A percentile compares a stretch with the other conserved stretches of the same genome.
Conservation (phyloP, 106 monocot genomes). For the Cymbidium sinense region DNA sequence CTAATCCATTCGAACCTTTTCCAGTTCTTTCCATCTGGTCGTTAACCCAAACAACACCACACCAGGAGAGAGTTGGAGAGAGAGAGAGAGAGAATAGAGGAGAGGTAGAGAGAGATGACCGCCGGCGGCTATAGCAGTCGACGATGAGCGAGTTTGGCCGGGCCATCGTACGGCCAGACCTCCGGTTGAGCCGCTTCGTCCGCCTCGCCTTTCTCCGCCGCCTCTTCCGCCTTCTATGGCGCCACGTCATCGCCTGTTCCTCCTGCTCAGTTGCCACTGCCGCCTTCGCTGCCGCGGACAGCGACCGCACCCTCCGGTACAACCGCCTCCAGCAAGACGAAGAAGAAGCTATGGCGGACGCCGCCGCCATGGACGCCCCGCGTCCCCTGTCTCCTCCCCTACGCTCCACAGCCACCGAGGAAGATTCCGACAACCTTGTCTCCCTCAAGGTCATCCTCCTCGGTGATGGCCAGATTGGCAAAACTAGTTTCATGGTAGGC, state of each 20-base stretch:
- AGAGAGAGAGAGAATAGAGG: neutral
- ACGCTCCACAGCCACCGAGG: constrained; percentile 6
- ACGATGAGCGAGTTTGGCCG: constrained; percentile 15
- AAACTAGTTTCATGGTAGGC: constrained; percentile 88
- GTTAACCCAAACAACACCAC: neutral
- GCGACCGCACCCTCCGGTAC: neutral
- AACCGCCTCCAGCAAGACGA: constrained; percentile 5
- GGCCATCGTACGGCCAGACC: constrained; percentile 7
- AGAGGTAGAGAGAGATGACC: neutral
- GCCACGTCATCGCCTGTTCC: constrained; percentile 16
- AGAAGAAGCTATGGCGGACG: neutral
- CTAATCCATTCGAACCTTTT: neutral
- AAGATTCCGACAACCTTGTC: constrained; percentile 38
- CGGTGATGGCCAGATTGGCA: constrained; percentile 73
- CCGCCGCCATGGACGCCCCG: neutral
- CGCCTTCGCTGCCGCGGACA: neutral
- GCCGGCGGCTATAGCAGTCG: neutral
- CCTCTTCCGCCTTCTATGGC: constrained; percentile 18
- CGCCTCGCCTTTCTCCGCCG: constrained; percentile 16
- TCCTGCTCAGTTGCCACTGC: neutral
- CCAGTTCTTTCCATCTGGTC: neutral
- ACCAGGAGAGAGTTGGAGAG: too few species aligned
- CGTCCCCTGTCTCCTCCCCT: neutral
- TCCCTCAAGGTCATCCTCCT: constrained; percentile 72
- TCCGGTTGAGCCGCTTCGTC: constrained; percentile 14